Evolutionary conservation across 2,329 filamentous ascomycete genomes (phyloP), one percentile per base, ranked within the genome.

Genomic region (Zymoseptoria crescenta): DNA sequence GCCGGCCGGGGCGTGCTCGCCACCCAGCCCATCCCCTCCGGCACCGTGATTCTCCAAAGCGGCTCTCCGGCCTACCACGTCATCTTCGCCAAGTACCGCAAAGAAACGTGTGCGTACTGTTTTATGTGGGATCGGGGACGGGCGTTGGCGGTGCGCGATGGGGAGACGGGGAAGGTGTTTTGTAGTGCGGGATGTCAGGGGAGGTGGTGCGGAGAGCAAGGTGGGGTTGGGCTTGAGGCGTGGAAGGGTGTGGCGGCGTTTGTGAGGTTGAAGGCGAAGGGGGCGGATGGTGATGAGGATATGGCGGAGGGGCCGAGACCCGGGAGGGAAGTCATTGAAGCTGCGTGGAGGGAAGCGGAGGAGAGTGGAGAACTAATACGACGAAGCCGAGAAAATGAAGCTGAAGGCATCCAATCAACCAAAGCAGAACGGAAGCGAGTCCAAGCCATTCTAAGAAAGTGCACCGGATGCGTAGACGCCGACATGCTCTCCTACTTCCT

Each of bases 41-140:
- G 67, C 49, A 75, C 75, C 0, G 60, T 73, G 7, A 60, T 80
- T 7, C 73, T 71, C 60, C 68, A 68, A 19, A 73, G 74, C 19
- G 64, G 68, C n/a, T 70, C 74, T 19, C 72, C 77, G 1, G 69
- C 73, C 3, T 68, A 75, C 1, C 72, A 71, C 29, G 74, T 79
- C 20, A 61, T 80, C 3, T 72, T 77, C 49, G 74, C 76, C 52
- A 72, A 77, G 54, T 80, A 79, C 65, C 71, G 75, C 8, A 76
- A 76, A 49, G 78, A 80, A 69, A 77, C 79, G 9, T 80, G 78
- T 67, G 77, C 74, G 0, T 69, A 74, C 27, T 80, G 78, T 65
- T 79, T 80, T 57, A 57, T 59, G 20, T 80, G 79, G 65, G 74
- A 79, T 29, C 68, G 74, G 21, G 78, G 78, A 1, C 70, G 75